Conservation (phyloP, 2,329 filamentous ascomycete genomes). For the Alternaria panax region DNA sequence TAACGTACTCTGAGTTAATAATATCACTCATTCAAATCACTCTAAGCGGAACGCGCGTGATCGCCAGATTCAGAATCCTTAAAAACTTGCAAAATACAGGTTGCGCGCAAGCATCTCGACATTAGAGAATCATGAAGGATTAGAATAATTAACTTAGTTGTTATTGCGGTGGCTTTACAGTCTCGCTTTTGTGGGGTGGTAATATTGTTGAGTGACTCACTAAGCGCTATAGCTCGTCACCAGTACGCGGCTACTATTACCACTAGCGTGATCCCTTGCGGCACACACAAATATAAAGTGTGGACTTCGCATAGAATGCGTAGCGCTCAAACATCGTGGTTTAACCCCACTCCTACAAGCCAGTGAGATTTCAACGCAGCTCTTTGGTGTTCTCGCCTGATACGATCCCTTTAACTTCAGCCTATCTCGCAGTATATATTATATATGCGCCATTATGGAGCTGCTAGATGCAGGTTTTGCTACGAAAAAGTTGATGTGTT, state of each 20-base stretch:
- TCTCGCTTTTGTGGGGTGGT: constrained; percentile 1
- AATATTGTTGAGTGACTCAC: constrained; percentile 3
- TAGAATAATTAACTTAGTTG: no score
- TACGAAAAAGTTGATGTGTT: constrained; percentile 10
- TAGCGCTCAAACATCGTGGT: constrained; percentile 3
- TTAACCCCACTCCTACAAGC: not conserved
- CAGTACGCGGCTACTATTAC: constrained; percentile 5
- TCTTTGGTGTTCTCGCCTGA: not conserved
- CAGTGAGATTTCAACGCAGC: constrained; percentile 1
- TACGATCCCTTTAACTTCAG: not conserved
- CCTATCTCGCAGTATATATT: not conserved
- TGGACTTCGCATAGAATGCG: constrained; percentile 6
- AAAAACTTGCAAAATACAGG: not conserved
- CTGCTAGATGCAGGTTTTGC: constrained; percentile 7
- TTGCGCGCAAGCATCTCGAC: not conserved
- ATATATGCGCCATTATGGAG: not conserved
- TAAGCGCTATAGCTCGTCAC: not conserved
- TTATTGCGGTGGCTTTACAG: not conserved
- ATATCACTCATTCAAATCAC: no score
- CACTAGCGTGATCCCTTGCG: constrained; percentile 13
- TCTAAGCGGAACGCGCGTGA: not conserved
- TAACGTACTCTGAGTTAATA: no score
- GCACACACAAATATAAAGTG: constrained; percentile 10
- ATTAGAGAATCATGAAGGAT: not conserved
- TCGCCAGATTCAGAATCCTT: not conserved